A percentile compares a stretch with the other conserved stretches of the same genome.
phyloP scores from a whole-genome alignment of 768 basidiomycete species.

The Suillus subalutaceus region DNA sequence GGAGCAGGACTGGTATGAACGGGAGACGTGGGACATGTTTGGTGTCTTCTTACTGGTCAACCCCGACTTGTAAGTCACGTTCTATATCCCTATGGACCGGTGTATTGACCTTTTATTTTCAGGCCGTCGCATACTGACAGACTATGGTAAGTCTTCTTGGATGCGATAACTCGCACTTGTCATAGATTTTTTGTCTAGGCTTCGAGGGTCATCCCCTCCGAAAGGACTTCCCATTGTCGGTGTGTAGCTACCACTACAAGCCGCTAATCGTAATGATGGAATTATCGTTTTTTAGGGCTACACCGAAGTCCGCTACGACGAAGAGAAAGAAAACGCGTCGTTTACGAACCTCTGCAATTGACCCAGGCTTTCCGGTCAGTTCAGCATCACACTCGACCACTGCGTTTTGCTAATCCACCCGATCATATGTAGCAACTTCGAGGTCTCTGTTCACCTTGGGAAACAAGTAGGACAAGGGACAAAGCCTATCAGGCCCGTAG shows the following conservation, averaged over 20 bases:
- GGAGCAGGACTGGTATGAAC: slow-evolving; percentile 99
- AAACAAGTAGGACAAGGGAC: slow-evolving; percentile 82
- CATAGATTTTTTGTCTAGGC: slow-evolving; percentile 44
- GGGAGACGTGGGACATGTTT: slow-evolving; percentile 97
- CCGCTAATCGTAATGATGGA: background rate
- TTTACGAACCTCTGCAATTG: slow-evolving; percentile 96
- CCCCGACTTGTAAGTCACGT: slow-evolving; percentile 82
- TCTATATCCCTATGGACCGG: background rate
- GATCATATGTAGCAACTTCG: slow-evolving; percentile 74
- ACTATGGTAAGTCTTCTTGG: slow-evolving; percentile 69
- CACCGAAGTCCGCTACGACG: slow-evolving; percentile 96
- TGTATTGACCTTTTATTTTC: slow-evolving; percentile 1
- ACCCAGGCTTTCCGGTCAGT: slow-evolving; percentile 95
- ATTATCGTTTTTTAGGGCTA: slow-evolving; percentile 74
- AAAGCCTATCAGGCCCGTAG: slow-evolving; percentile 59
- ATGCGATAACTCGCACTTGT: background rate
- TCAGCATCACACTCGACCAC: background rate
- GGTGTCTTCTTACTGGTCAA: slow-evolving; percentile 95
- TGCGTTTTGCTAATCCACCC: slow-evolving; percentile 9
- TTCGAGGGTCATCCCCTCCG: slow-evolving; percentile 97
- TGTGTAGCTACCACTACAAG: slow-evolving; percentile 38
- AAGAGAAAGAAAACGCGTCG: slow-evolving; percentile 96
- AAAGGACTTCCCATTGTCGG: slow-evolving; percentile 98
- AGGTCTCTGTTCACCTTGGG: slow-evolving; percentile 93
- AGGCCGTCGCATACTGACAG: slow-evolving; percentile 97